Evolutionary conservation across 768 basidiomycete species (phyloP).

Genomic region (Trametes punicea): DNA sequence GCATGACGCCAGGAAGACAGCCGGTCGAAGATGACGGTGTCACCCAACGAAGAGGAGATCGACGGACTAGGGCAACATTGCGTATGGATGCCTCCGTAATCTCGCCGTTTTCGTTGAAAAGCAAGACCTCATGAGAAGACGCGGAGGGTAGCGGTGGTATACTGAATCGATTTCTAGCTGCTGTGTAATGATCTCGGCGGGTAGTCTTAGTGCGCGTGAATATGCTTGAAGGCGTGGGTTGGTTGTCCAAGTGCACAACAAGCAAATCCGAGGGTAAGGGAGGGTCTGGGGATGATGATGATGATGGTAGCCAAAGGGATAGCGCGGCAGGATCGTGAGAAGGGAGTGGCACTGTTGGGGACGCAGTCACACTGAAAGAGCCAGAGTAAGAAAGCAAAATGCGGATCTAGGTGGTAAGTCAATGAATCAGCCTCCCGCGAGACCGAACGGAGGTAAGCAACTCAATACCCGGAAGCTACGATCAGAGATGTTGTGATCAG

Average conservation of each 20-base stretch:
- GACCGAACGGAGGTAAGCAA: too few species aligned
- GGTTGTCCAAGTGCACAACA: slow-evolving; percentile 51
- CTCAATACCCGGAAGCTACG: slow-evolving; percentile 3
- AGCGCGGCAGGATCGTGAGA: slow-evolving; percentile 1
- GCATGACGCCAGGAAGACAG: slow-evolving; percentile 68
- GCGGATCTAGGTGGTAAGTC: slow-evolving; percentile 2
- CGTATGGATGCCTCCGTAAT: slow-evolving; percentile 68
- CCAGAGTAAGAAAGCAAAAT: slow-evolving; percentile 10
- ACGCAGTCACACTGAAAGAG: slow-evolving; percentile 20
- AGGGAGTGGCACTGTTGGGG: slow-evolving; percentile 7
- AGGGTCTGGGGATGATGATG: not conserved
- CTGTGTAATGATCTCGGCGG: slow-evolving; percentile 51
- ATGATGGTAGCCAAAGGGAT: slow-evolving; percentile 27
- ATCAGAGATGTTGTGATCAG: not conserved
- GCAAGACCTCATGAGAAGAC: slow-evolving; percentile 50
- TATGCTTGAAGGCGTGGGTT: slow-evolving; percentile 49
- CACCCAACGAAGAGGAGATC: slow-evolving; percentile 46
- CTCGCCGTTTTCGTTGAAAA: slow-evolving; percentile 49
- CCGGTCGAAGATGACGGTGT: slow-evolving; percentile 61
- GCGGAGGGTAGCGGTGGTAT: slow-evolving; percentile 34
- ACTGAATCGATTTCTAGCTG: slow-evolving; percentile 56
- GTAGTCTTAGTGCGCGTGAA: slow-evolving; percentile 77
- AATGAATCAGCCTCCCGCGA: not conserved
- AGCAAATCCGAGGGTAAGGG: slow-evolving; percentile 31
- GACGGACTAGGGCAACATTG: slow-evolving; percentile 67